Conservation (phyloP, 495 filamentous ascomycete genomes). For the Pseudotulostoma volvatum region DNA sequence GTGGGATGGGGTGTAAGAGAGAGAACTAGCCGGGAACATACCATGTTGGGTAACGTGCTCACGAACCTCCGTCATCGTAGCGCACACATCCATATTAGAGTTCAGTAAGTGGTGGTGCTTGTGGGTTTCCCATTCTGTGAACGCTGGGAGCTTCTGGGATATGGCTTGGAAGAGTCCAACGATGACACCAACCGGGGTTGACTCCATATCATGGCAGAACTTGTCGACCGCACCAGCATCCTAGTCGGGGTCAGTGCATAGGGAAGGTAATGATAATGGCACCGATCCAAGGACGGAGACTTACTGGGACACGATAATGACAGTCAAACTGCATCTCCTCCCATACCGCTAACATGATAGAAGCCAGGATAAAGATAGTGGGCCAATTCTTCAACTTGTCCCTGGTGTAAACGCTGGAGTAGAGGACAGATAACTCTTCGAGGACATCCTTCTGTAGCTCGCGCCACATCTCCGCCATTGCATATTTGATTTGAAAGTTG, state of each 20-base stretch:
- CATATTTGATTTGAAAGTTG: conserved; percentile 95
- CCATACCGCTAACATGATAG: conserved; percentile 81
- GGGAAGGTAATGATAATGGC: conserved; percentile 1
- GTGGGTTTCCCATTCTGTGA: conserved; percentile 78
- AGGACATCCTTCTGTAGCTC: conserved; percentile 87
- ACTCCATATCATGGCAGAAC: conserved; percentile 92
- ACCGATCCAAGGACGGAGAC: conserved; percentile 3
- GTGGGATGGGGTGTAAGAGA: neutral
- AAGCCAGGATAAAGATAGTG: conserved; percentile 88
- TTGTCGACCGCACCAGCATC: conserved; percentile 69
- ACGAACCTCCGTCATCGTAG: conserved; percentile 84
- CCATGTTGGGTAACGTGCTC: conserved; percentile 79
- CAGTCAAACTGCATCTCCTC: conserved; percentile 96
- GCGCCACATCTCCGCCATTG: conserved; percentile 89
- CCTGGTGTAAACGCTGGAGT: conserved; percentile 84
- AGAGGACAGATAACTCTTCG: conserved; percentile 75
- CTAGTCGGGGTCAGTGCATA: too few species aligned
- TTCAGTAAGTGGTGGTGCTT: conserved; percentile 75
- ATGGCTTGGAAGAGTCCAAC: conserved; percentile 90
- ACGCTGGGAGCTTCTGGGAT: conserved; percentile 78
- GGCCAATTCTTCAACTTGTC: conserved; percentile 95
- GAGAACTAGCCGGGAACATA: conserved; percentile 26
- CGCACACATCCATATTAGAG: conserved; percentile 78
- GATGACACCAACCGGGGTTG: conserved; percentile 81
- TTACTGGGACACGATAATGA: conserved; percentile 67